These are phyloP conservation scores for Linum trigynum DNA, from an alignment of 345 rosid species.

Conservation along the genomic window DNA sequence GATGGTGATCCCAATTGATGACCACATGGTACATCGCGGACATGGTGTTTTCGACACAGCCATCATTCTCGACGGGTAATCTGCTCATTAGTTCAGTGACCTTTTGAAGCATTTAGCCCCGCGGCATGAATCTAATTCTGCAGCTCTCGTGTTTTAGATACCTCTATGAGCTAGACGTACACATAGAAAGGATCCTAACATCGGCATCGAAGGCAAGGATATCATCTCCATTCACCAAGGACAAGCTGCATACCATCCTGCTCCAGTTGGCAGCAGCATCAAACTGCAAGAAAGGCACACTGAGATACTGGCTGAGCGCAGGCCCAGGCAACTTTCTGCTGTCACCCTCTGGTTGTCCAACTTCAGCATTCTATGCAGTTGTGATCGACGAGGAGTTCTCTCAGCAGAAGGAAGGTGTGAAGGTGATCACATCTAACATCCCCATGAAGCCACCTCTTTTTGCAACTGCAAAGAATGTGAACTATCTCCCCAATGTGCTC, in stretches of 20 bases:
- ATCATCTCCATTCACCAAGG: conserved; percentile 47
- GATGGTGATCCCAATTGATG: conserved; percentile 68
- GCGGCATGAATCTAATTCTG: background rate
- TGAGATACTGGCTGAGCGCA: conserved; percentile 57
- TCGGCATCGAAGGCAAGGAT: conserved; percentile 52
- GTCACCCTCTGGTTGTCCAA: conserved; percentile 47
- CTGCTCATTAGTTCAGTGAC: background rate
- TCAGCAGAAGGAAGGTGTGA: conserved; percentile 50
- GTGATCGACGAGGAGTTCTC: conserved; percentile 42
- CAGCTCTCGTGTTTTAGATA: conserved; percentile 15
- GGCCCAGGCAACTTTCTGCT: conserved; percentile 67
- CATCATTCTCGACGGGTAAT: conserved; percentile 50
- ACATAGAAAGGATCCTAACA: conserved; percentile 51
- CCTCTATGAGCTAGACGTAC: conserved; percentile 57
- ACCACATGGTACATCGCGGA: conserved; percentile 74
- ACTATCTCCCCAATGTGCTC: conserved; percentile 58
- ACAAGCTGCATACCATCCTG: conserved; percentile 52
- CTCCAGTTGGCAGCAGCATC: conserved; percentile 45
- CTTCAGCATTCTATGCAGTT: conserved; percentile 61
- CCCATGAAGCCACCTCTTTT: conserved; percentile 53
- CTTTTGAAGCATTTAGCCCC: background rate
- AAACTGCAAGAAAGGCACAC: conserved; percentile 48
- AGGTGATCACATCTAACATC: conserved; percentile 47
- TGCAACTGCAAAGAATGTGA: conserved; percentile 54
- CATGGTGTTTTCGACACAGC: conserved; percentile 74